phyloP scores from a whole-genome alignment of 331 rosid genomes.

The Stylosanthes scabra region DNA sequence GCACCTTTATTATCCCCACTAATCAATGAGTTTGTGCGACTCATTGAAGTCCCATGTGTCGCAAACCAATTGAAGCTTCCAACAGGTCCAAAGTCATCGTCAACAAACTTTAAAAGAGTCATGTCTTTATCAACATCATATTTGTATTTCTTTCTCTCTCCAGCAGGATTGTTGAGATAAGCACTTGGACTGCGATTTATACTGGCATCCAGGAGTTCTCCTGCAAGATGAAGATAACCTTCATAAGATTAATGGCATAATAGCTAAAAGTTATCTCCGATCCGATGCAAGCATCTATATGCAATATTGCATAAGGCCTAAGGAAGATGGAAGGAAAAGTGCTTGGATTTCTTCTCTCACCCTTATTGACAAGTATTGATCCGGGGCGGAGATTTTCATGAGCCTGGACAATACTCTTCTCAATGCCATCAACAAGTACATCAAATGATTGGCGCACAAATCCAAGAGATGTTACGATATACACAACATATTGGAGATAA shows the following conservation, averaged over 20 bases:
- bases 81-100: conserved; percentile 79
- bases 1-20: conserved; percentile 98
- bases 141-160: conserved; percentile 72
- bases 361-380: conserved; percentile 71
- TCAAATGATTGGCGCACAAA: conserved; percentile 93
- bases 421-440: conserved; percentile 88
- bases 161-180: conserved; percentile 84
- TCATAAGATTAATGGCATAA: not conserved
- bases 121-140: conserved; percentile 86
- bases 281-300: not conserved
- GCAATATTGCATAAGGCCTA: not conserved
- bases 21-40: conserved; percentile 78
- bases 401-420: conserved; percentile 78
- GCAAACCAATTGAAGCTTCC: conserved; percentile 98
- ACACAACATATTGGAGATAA: conserved; percentile 84
- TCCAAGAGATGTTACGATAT: conserved; percentile 88
- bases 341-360: conserved; percentile 46
- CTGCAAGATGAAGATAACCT: conserved; percentile 55
- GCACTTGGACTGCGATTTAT: conserved; percentile 94
- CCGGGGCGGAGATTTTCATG: conserved; percentile 88
- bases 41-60: conserved; percentile 98
- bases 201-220: conserved; percentile 85
- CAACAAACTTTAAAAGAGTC: conserved; percentile 87
- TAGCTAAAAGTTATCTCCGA: not conserved
- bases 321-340: conserved; percentile 7